These are phyloP conservation scores for Ceriops zippeliana DNA, from an alignment of 345 rosid species.

Conservation along the genomic window DNA sequence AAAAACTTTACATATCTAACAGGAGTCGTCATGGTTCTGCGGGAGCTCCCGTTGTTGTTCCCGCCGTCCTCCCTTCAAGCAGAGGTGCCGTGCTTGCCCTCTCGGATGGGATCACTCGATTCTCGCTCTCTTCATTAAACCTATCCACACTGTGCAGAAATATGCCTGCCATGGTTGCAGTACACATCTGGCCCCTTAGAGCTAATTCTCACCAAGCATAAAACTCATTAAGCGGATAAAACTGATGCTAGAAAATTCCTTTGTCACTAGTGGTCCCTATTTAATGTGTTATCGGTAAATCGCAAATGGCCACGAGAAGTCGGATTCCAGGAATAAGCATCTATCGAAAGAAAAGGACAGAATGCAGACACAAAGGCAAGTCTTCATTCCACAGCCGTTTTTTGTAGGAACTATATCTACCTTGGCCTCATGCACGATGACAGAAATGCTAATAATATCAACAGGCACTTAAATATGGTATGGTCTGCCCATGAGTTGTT, in stretches of 20 bases:
- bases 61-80: conserved; percentile 39
- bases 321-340: no score
- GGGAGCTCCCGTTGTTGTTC: conserved; percentile 14
- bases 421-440: background rate
- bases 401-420: background rate
- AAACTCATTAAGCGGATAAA: background rate
- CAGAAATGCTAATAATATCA: background rate
- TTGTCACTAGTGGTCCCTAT: no score
- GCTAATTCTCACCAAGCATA: background rate
- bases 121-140: conserved; percentile 55
- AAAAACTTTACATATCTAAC: background rate
- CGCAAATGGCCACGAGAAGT: no score
- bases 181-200: background rate
- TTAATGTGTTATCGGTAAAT: no score
- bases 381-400: background rate
- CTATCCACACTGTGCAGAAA: conserved; percentile 68
- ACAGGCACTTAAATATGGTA: no score
- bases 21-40: conserved; percentile 19
- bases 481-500: no score
- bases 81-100: conserved; percentile 47
- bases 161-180: conserved; percentile 46
- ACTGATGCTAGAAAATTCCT: no score
- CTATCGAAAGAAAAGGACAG: no score
- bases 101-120: conserved; percentile 23
- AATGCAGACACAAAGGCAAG: no score